phyloP scores from a whole-genome alignment of 75 land plant genomes.

The Isoetes taiwanensis region DNA sequence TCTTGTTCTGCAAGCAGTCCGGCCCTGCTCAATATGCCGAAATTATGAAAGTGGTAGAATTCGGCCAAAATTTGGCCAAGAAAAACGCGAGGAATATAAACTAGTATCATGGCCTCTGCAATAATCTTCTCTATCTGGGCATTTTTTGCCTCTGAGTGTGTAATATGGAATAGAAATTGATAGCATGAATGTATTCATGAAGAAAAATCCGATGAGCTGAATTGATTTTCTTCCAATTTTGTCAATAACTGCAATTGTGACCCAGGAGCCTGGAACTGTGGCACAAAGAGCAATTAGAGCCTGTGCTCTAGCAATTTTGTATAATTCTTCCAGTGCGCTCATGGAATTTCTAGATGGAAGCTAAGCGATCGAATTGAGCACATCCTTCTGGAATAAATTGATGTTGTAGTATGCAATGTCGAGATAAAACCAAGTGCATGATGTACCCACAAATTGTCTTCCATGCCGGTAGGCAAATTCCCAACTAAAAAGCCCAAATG shows the following conservation, averaged over 20 bases:
- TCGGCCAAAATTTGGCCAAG: too few relatives aligned
- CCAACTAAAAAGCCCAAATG: slow-evolving; percentile 8
- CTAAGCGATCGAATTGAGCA: slow-evolving; percentile 29
- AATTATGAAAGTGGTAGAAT: too few relatives aligned
- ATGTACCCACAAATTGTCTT: slow-evolving; percentile 14
- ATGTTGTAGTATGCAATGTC: slow-evolving; percentile 30
- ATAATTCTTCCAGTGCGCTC: slow-evolving; percentile 41
- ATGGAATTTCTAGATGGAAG: slow-evolving; percentile 11
- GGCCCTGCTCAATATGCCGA: too few relatives aligned
- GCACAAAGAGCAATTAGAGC: slow-evolving; percentile 45
- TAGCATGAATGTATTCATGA: slow-evolving; percentile 32
- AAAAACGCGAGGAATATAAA: too few relatives aligned
- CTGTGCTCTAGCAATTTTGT: slow-evolving; percentile 29
- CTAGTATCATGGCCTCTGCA: too few relatives aligned
- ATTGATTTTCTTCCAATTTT: slow-evolving; percentile 33
- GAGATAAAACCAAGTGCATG: slow-evolving; percentile 17
- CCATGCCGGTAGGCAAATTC: slow-evolving; percentile 24
- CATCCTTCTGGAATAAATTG: slow-evolving; percentile 44
- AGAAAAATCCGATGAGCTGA: slow-evolving; percentile 45
- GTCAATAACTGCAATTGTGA: slow-evolving; percentile 43
- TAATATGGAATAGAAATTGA: slow-evolving; percentile 32
- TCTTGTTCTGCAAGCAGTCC: too few relatives aligned
- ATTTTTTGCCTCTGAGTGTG: slow-evolving; percentile 12
- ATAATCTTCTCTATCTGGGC: too few relatives aligned
- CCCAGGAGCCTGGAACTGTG: slow-evolving; percentile 48